These are phyloP conservation scores for Euphorbia corollata DNA, from an alignment of 441 rosid genomes.

Conservation along the genomic window DNA sequence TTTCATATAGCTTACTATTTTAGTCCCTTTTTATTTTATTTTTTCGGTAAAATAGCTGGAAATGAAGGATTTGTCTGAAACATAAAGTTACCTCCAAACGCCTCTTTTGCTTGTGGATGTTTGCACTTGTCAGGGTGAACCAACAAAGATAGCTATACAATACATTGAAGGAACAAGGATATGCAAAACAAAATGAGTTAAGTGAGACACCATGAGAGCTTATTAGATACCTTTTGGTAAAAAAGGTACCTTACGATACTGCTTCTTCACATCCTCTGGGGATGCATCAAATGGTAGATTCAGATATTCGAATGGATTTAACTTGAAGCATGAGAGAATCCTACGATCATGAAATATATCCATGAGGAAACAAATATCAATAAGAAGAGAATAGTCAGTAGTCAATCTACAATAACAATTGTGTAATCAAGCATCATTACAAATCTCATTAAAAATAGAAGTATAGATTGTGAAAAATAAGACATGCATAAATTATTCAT, in stretches of 20 bases:
- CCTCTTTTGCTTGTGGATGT: constrained; percentile 95
- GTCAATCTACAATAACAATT: background rate
- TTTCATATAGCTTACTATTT: background rate
- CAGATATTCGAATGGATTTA: constrained; percentile 86
- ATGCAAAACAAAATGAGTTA: constrained; percentile 8
- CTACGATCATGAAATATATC: constrained; percentile 27
- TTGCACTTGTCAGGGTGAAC: constrained; percentile 99
- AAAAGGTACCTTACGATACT: constrained; percentile 77
- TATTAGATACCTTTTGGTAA: background rate
- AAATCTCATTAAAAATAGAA: too few relatives aligned
- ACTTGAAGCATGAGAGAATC: constrained; percentile 94
- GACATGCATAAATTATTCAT: background rate
- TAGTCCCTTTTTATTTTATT: too few relatives aligned
- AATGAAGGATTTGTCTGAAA: background rate
- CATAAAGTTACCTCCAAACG: constrained; percentile 61
- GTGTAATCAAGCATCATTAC: background rate
- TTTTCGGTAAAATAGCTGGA: background rate
- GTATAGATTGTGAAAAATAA: background rate
- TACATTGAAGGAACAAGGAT: constrained; percentile 1
- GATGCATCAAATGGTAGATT: constrained; percentile 68
- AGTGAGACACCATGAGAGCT: background rate
- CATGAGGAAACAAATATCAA: constrained; percentile 1
- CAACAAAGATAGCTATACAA: constrained; percentile 63
- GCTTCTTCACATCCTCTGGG: constrained; percentile 68
- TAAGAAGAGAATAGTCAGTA: constrained; percentile 12